Evolutionary conservation across 352 stramenopile genomes (phyloP).

Genomic region (Phytopythium cucurbitacearum): DNA sequence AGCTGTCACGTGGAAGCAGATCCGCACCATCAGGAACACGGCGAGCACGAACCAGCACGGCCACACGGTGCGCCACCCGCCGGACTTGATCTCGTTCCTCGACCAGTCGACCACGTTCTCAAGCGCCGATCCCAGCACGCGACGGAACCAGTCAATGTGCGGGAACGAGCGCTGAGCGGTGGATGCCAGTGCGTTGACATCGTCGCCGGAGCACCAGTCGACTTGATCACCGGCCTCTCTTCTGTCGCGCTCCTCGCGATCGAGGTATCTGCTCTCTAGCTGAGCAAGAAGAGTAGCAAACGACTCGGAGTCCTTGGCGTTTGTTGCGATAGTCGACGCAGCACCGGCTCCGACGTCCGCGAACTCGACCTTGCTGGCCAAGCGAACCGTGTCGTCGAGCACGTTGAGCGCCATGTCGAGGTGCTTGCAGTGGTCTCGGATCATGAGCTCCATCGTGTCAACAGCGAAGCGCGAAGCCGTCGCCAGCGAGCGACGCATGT

Average conservation of each 20-base stretch:
- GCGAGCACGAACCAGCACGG: conserved; percentile 1
- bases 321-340: no score
- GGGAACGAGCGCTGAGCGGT: no score
- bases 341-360: no score
- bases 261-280: no score
- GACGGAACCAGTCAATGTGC: no score
- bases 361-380: background rate
- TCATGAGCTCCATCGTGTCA: conserved; percentile 61
- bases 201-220: no score
- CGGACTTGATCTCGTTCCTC: background rate
- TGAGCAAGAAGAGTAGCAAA: no score
- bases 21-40: background rate
- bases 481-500: conserved; percentile 26
- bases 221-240: no score
- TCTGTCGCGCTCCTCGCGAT: no score
- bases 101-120: background rate
- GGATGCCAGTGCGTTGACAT: no score
- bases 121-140: no score
- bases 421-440: conserved; percentile 47
- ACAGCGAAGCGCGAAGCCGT: conserved; percentile 33
- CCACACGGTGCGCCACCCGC: background rate
- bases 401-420: conserved; percentile 13
- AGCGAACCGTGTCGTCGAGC: conserved; percentile 7
- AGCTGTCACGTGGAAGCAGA: conserved; percentile 3
- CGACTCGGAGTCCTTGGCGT: no score